These are phyloP conservation scores for Syzygium grande DNA, from an alignment of 345 rosid genomes.

Conservation along the genomic window DNA sequence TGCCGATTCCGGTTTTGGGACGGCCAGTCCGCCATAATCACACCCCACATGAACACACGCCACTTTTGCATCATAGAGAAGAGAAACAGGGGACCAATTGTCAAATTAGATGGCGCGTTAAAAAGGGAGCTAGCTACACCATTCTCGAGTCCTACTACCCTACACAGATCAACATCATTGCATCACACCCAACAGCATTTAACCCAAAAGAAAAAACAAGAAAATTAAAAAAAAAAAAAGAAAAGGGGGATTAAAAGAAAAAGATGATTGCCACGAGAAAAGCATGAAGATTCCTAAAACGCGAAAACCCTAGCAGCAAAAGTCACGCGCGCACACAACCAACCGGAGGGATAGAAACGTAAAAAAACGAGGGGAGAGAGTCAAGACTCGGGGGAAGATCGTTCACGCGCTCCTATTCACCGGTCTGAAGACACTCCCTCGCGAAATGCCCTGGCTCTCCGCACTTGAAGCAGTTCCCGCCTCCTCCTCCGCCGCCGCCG, in stretches of 20 bases:
- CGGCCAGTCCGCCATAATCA: neutral
- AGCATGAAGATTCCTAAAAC: no score
- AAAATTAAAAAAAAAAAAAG: no score
- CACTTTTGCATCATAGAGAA: neutral
- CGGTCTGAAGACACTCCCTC: conserved; percentile 63
- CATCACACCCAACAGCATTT: neutral
- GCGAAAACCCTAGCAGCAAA: neutral
- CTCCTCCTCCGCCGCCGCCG: conserved; percentile 36
- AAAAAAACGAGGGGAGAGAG: neutral
- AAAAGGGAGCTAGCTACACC: neutral
- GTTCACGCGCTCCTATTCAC: conserved; percentile 15
- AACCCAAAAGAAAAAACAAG: neutral
- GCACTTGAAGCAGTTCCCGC: conserved; percentile 62
- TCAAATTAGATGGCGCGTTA: neutral
- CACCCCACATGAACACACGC: neutral
- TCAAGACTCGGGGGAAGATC: neutral
- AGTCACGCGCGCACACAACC: neutral
- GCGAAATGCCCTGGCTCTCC: conserved; percentile 85
- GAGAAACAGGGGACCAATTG: neutral
- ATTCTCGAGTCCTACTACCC: neutral
- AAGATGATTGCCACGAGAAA: neutral
- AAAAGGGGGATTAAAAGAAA: neutral
- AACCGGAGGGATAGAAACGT: neutral
- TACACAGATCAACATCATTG: neutral
- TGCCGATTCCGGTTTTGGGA: neutral